Evolutionary conservation across 164 flowering plant genomes (phyloP).

Genomic region (Vitis labrusca): DNA sequence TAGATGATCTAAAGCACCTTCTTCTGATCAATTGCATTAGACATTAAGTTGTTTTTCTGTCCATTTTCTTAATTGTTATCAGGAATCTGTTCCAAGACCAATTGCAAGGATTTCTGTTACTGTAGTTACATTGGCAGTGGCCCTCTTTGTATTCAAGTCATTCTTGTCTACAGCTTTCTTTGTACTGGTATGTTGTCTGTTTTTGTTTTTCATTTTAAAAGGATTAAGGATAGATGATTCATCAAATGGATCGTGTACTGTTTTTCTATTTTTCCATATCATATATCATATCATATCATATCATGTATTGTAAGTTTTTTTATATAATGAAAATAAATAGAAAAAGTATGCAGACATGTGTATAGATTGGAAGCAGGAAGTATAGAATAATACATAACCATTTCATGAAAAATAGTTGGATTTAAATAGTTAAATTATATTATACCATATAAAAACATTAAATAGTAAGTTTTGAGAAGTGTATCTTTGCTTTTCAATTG

Average conservation of each 20-base stretch:
- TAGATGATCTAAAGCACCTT: background rate
- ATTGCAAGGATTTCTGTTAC: constrained; percentile 71
- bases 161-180: constrained; percentile 86
- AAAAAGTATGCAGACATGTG: too few relatives aligned
- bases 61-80: constrained; percentile 8
- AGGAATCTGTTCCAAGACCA: constrained; percentile 87
- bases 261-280: too few relatives aligned
- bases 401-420: too few relatives aligned
- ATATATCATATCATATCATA: too few relatives aligned
- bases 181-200: constrained; percentile 57
- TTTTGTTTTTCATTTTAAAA: background rate
- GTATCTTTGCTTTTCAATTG: too few relatives aligned
- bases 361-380: too few relatives aligned
- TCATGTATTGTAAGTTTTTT: background rate
- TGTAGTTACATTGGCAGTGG: constrained; percentile 33
- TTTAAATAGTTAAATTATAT: too few relatives aligned
- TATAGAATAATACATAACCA: too few relatives aligned
- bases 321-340: too few relatives aligned
- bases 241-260: background rate
- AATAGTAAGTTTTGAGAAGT: too few relatives aligned
- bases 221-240: background rate
- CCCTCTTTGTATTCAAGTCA: constrained; percentile 74
- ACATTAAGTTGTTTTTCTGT: background rate
- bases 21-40: background rate
- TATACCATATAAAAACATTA: too few relatives aligned